Conservation (phyloP, 73 alveolate species). For the Paramecium tetraurelia region DNA sequence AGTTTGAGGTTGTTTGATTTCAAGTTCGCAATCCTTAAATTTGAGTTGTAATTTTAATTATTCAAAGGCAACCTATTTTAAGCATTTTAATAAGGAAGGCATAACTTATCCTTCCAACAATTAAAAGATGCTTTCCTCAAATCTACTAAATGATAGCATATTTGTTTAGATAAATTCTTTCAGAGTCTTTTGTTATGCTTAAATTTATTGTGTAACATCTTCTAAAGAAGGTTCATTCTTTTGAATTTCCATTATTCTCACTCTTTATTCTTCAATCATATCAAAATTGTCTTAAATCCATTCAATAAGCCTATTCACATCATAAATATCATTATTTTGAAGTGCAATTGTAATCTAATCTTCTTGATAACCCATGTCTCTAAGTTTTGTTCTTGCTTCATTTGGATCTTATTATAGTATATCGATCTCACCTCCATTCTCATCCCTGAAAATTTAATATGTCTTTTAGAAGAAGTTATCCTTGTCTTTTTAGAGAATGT, state of each 20-base stretch:
- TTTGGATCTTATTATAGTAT: neutral
- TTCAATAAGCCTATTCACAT: neutral
- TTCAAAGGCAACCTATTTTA: neutral
- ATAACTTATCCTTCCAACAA: neutral
- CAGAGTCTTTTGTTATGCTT: neutral
- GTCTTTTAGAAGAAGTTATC: neutral
- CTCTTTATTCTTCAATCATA: neutral
- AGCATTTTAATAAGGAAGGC: neutral
- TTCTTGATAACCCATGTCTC: neutral
- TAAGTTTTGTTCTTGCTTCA: neutral
- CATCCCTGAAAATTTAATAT: neutral
- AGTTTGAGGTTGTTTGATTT: neutral
- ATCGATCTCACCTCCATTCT: neutral
- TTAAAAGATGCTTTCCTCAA: neutral
- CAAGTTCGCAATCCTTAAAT: neutral
- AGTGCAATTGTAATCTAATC: neutral
- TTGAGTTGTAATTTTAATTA: neutral
- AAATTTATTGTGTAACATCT: neutral
- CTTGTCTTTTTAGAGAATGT: neutral
- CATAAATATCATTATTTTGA: neutral
- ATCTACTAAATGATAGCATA: neutral
- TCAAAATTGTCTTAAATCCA: neutral
- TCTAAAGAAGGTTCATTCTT: neutral
- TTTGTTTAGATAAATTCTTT: neutral
- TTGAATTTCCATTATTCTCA: neutral